Base-by-base conservation (phyloP, 208 protist species). In the Tritrichomonas musculus region DNA sequence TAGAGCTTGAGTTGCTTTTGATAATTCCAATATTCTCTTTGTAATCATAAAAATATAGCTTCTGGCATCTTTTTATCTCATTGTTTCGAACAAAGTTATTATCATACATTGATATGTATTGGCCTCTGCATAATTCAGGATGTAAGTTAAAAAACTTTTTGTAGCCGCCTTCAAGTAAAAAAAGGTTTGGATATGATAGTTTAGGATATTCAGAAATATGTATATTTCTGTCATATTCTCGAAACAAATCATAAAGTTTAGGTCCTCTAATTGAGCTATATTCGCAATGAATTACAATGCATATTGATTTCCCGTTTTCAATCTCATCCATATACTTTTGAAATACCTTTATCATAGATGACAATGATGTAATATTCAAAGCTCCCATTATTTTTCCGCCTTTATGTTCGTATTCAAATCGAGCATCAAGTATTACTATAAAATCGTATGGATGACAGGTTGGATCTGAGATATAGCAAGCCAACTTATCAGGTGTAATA, bases 241-340 rank as follows among this genome's bases (percentile, higher is more conserved):
- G 44, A 36, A 88, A 88, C 1, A 88, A 33, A 2, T 53, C n/a
- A 1, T 41, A 41, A 20, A 64, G 11, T 30, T 64, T 22, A 4
- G 88, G 88, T 11, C 88, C 88, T 50, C 93, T 14, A 47, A 92
- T 72, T 25, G 92, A 41, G 14, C 73, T 92, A 92, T 73, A 94
- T 92, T 94, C 93, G 50, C 93, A 94, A 66, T 94, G 73, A 33
- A 94, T 92, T 39, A 94, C 50, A 9, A 82, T 69, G 4, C n/a
- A n/a, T n/a, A n/a, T n/a, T n/a, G n/a, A n/a, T n/a, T n/a, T n/a
- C n/a, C n/a, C n/a, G n/a, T n/a, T n/a, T n/a, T n/a, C n/a, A n/a
- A n/a, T n/a, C n/a, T n/a, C n/a, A n/a, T n/a, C n/a, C n/a, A n/a
- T n/a, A n/a, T n/a, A n/a, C n/a, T n/a, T n/a, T n/a, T n/a, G n/a